Conservation (phyloP, 169 alveolate genomes). For the Neospora caninum region DNA sequence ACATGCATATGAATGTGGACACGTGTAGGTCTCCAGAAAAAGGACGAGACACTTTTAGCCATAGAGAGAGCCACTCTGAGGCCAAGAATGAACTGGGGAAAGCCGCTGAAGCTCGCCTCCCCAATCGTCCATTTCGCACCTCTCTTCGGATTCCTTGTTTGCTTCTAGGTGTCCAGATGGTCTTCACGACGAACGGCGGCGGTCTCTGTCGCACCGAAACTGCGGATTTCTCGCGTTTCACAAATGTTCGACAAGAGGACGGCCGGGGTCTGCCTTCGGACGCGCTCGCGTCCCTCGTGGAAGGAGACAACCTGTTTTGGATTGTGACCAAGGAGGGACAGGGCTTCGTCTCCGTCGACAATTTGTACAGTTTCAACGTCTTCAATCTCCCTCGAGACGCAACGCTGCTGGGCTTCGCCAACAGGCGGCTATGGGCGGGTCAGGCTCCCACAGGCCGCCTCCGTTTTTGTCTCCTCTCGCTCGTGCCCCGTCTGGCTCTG, state of each 20-base stretch:
- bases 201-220: neutral
- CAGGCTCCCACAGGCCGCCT: neutral
- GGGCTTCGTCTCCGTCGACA: neutral
- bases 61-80: too few relatives aligned
- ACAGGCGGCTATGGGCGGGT: neutral
- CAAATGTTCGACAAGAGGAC: neutral
- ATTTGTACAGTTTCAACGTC: neutral
- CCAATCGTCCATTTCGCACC: too few relatives aligned
- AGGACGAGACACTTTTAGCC: too few relatives aligned
- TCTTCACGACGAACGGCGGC: neutral
- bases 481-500: too few relatives aligned
- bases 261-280: neutral
- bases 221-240: neutral
- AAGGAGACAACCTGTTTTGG: slow-evolving; percentile 15
- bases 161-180: neutral
- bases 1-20: too few relatives aligned
- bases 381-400: neutral
- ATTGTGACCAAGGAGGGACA: neutral
- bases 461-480: too few relatives aligned
- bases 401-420: neutral
- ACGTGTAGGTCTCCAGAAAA: too few relatives aligned
- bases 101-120: too few relatives aligned
- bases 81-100: too few relatives aligned
- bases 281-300: neutral
- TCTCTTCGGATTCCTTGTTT: too few relatives aligned